Conservation (phyloP, 441 rosid species). For the Bocquillonia castaneifolia region DNA sequence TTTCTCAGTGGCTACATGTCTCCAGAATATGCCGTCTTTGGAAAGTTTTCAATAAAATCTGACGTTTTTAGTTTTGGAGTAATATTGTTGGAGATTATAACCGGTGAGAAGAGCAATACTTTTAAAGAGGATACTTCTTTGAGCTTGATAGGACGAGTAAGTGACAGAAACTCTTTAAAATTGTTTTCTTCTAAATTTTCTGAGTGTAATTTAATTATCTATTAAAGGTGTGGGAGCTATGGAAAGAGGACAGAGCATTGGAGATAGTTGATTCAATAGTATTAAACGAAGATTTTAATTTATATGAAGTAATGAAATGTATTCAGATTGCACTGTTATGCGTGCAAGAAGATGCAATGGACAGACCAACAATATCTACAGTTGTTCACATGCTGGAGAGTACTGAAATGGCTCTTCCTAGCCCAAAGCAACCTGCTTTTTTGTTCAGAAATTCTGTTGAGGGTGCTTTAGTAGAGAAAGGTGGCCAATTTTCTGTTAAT, state of each 20-base stretch:
- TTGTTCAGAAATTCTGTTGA: constrained; percentile 4
- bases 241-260: constrained; percentile 27
- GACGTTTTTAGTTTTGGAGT: constrained; percentile 39
- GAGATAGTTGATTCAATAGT: constrained; percentile 27
- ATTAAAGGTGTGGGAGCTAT: constrained; percentile 38
- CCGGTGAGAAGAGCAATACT: constrained; percentile 24
- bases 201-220: no score
- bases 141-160: constrained; percentile 28
- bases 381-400: constrained; percentile 38
- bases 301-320: constrained; percentile 29
- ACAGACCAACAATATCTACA: constrained; percentile 36
- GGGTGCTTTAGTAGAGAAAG: not conserved
- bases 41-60: constrained; percentile 33
- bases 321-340: constrained; percentile 39
- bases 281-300: constrained; percentile 14
- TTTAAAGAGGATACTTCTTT: constrained; percentile 16
- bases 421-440: constrained; percentile 40
- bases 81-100: constrained; percentile 31
- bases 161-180: no score
- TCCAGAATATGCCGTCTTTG: constrained; percentile 25
- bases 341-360: constrained; percentile 31
- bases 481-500: constrained; percentile 7
- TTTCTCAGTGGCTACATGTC: constrained; percentile 32
- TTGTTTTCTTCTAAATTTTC: no score
- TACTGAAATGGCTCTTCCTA: not conserved